Evolutionary conservation across 1,139 yeast species (phyloP).

Genomic region (Chernovozyma sophiae-reginae): DNA sequence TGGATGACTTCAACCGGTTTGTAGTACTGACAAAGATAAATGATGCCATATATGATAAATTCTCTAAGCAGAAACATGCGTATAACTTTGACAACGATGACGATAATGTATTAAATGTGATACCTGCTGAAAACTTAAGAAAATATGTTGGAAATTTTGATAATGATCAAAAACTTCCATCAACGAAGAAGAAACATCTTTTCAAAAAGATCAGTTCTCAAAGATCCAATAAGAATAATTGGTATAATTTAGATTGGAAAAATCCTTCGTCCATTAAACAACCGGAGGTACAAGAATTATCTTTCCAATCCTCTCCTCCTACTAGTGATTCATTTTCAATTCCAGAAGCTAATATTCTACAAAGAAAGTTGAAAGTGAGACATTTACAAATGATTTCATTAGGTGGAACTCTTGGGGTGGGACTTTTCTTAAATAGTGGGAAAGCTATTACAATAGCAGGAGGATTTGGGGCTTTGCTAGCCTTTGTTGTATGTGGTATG

Average conservation of each 20-base stretch:
- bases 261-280: slow-evolving; percentile 1
- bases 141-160: slow-evolving; percentile 8
- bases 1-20: slow-evolving; percentile 36
- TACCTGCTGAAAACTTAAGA: slow-evolving; percentile 6
- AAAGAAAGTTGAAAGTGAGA: slow-evolving; percentile 60
- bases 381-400: slow-evolving; percentile 80
- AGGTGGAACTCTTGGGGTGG: slow-evolving; percentile 85
- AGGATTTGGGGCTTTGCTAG: slow-evolving; percentile 74
- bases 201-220: background rate
- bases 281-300: slow-evolving; percentile 7
- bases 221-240: slow-evolving; percentile 5
- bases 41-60: slow-evolving; percentile 22
- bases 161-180: slow-evolving; percentile 3
- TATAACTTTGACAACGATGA: slow-evolving; percentile 3
- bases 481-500: slow-evolving; percentile 63
- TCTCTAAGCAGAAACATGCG: slow-evolving; percentile 6
- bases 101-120: slow-evolving; percentile 7
- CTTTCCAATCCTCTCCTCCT: slow-evolving; percentile 2
- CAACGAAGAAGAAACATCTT: slow-evolving; percentile 2
- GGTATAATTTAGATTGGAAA: slow-evolving; percentile 10
- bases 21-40: slow-evolving; percentile 35
- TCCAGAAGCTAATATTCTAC: slow-evolving; percentile 17
- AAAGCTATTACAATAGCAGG: slow-evolving; percentile 76
- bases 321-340: slow-evolving; percentile 4
- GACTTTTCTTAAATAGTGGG: slow-evolving; percentile 71